Conservation (phyloP, 768 basidiomycete species). For the Rhodotorula sphaerocarpa region DNA sequence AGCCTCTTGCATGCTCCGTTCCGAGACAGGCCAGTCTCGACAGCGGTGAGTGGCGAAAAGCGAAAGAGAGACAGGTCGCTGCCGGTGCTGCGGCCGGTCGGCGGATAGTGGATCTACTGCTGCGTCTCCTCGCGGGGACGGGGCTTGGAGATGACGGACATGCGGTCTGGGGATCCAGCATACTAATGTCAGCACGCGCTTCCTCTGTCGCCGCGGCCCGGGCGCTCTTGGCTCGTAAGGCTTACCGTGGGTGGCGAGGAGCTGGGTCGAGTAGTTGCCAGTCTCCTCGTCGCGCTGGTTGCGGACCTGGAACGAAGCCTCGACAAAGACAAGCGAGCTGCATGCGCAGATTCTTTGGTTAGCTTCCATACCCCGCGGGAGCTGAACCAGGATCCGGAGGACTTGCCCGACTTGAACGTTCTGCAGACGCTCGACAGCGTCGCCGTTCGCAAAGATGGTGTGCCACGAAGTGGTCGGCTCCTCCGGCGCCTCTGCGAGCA, state of each 20-base stretch:
- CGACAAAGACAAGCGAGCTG: constrained; percentile 62
- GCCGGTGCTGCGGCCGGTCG: too few species aligned
- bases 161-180: constrained; percentile 9
- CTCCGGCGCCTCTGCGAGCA: constrained; percentile 49
- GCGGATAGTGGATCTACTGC: too few species aligned
- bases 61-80: constrained; percentile 5
- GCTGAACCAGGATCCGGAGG: too few species aligned
- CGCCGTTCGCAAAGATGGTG: constrained; percentile 63
- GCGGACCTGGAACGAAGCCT: constrained; percentile 52
- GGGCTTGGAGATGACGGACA: constrained; percentile 22
- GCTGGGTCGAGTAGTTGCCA: constrained; percentile 18
- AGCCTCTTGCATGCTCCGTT: too few species aligned
- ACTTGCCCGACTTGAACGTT: constrained; percentile 57
- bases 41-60: not conserved
- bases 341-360: not conserved
- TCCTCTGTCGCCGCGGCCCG: fast-evolving
- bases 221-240: too few species aligned
- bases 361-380: not conserved
- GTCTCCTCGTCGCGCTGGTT: constrained; percentile 24
- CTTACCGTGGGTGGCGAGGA: constrained; percentile 26
- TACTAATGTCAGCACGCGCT: too few species aligned
- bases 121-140: constrained; percentile 11
- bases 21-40: too few species aligned
- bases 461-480: constrained; percentile 63
- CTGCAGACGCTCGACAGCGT: constrained; percentile 59